Percentiles rank a stretch among this genome's conserved stretches.
phyloP scores from a whole-genome alignment of 257 asterid genomes.

The Forsythia suspensa region DNA sequence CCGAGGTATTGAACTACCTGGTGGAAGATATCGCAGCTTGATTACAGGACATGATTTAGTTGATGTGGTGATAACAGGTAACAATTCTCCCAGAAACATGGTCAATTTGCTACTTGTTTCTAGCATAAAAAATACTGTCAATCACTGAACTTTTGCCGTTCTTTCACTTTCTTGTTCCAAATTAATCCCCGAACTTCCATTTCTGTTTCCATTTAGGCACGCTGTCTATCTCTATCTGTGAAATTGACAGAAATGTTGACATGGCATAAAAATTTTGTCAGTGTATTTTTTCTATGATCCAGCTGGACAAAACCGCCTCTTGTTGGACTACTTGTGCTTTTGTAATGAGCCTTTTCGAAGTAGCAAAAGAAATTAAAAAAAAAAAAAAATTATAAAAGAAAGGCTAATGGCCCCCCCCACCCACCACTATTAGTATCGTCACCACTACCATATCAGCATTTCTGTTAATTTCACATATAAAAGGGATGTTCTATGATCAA shows the following conservation, averaged over 20 bases:
- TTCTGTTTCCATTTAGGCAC: not conserved
- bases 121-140: not conserved
- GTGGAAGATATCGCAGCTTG: constrained; percentile 71
- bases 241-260: not conserved
- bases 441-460: not conserved
- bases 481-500: not conserved
- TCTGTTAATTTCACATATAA: not conserved
- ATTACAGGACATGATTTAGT: constrained; percentile 54
- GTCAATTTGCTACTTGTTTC: not conserved
- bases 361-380: no score
- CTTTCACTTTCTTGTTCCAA: not conserved
- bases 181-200: not conserved
- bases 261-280: not conserved
- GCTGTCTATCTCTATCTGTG: not conserved
- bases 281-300: not conserved
- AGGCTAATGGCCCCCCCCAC: not conserved
- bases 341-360: not conserved
- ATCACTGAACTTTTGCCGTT: not conserved
- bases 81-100: not conserved
- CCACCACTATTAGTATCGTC: not conserved
- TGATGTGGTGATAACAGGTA: constrained; percentile 80
- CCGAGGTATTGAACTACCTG: constrained; percentile 57
- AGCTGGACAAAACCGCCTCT: not conserved
- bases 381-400: not conserved
- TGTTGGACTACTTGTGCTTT: not conserved